Base-by-base conservation (phyloP, 176 grass and related monocot genomes). In the Cenchrus purpureus region DNA sequence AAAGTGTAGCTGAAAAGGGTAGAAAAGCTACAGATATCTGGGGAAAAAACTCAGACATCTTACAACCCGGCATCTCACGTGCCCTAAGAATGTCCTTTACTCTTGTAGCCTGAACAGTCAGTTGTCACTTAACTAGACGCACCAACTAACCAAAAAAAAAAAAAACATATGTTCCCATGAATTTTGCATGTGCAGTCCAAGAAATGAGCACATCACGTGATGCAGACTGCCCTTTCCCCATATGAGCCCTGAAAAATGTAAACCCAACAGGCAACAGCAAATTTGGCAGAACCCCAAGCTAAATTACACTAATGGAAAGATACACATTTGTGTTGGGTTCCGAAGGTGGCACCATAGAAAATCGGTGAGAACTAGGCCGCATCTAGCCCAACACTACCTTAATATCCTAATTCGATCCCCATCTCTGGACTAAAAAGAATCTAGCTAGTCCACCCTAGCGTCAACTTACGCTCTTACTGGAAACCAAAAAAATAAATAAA, bases 311-410 rank as follows among this genome's bases (percentile, higher is more conserved):
- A 28, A 73, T 4, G 10, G 16, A 62, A 79, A 46, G 20, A 34
- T 11, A 62, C 68, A 75, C 68, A 75, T 68, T 14, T 25, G 4
- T 55, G 29, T 17, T 71, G 45, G 43, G 31, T 75, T 60, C 20
- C 79, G 34, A 7, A 82, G 69, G 79, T 82, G 79, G 34, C 6
- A 19, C 5, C 28, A 16, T 84, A 65, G 55, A 16, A 40, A 83
- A 57, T 73, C 42, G 72, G 0, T 25, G 58, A 59, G 66, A 82
- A 70, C 37, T 82, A 82, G 79, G 58, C 51, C 7, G 76, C 74
- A 83, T 90, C 80, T 90, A 52, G 74, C 59, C 37, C n/a, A 86
- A 49, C 80, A 69, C 40, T 59, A 25, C 16, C 73, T 74, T 42
- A 12, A 42, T 72, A 57, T 82, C 88, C 73, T 58, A 29, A 78